A percentile compares a stretch with the other conserved stretches of the same genome.
These are phyloP conservation scores for Earliella scabrosa DNA, from an alignment of 1,284 basidiomycete species.

Conservation along the genomic window DNA sequence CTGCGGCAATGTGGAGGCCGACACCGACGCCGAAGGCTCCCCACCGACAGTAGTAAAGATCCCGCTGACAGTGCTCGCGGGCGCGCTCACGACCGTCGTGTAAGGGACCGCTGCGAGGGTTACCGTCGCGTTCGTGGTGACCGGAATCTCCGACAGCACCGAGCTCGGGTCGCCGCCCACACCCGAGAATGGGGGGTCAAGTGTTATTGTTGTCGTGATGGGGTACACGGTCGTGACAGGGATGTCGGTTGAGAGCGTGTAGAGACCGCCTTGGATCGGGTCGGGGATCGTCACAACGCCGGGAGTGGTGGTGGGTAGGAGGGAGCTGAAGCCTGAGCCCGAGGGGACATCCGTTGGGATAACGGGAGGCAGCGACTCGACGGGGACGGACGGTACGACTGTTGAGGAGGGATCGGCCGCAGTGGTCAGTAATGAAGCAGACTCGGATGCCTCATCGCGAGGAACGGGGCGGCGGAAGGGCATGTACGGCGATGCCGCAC, in stretches of 20 bases:
- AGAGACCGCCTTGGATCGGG: not conserved
- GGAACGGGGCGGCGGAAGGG: not conserved
- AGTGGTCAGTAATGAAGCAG: not conserved
- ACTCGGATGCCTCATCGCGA: not conserved
- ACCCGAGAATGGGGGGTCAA: not conserved
- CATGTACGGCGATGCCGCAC: not conserved
- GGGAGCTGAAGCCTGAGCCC: not conserved
- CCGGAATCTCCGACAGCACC: not conserved
- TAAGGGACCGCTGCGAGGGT: not conserved
- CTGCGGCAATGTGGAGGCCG: too few species aligned
- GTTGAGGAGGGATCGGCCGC: not conserved
- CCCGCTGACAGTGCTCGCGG: not conserved
- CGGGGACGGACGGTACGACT: not conserved
- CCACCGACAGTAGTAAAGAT: too few species aligned
- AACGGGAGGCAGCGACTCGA: not conserved
- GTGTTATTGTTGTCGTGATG: not conserved
- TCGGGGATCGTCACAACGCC: not conserved
- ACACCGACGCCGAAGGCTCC: too few species aligned
- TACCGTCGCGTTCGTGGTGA: not conserved
- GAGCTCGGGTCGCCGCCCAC: not conserved
- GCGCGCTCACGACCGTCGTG: not conserved
- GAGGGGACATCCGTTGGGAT: not conserved
- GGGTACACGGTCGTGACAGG: not conserved
- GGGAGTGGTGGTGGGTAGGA: not conserved
- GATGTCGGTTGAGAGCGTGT: not conserved